Percentiles rank a stretch among this genome's conserved stretches.
Conservation (phyloP, 148 eudicot genomes). For the Rhododendron williamsianum region DNA sequence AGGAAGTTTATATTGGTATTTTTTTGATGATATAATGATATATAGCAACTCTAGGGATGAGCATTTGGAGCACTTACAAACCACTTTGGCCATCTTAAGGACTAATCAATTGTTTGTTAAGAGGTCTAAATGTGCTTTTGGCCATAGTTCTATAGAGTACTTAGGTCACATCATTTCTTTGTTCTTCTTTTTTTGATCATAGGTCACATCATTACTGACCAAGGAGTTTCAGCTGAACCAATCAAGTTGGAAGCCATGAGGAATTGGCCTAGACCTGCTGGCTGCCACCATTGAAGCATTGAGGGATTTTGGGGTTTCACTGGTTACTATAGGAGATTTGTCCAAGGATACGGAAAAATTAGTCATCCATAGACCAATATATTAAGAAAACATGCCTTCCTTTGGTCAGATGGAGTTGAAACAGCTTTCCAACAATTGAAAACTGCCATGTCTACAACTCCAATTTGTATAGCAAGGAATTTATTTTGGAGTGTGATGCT, state of each 20-base stretch:
- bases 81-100: not conserved
- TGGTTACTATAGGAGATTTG: too few species aligned
- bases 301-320: not conserved
- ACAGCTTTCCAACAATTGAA: not conserved
- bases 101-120: not conserved
- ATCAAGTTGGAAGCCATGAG: not conserved
- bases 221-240: not conserved
- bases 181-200: too few species aligned
- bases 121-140: not conserved
- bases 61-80: not conserved
- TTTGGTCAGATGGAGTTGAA: not conserved
- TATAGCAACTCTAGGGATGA: not conserved
- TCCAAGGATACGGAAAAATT: not conserved
- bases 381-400: not conserved
- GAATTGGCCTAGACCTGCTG: not conserved
- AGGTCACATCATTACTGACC: too few species aligned
- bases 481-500: not conserved
- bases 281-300: not conserved
- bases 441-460: not conserved
- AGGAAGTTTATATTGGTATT: not conserved
- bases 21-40: slow-evolving; percentile 4
- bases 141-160: not conserved
- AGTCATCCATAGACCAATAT: not conserved
- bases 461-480: not conserved
- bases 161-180: not conserved